Conservation (phyloP, 2,329 filamentous ascomycete species). For the Cordyceps fumosorosea region DNA sequence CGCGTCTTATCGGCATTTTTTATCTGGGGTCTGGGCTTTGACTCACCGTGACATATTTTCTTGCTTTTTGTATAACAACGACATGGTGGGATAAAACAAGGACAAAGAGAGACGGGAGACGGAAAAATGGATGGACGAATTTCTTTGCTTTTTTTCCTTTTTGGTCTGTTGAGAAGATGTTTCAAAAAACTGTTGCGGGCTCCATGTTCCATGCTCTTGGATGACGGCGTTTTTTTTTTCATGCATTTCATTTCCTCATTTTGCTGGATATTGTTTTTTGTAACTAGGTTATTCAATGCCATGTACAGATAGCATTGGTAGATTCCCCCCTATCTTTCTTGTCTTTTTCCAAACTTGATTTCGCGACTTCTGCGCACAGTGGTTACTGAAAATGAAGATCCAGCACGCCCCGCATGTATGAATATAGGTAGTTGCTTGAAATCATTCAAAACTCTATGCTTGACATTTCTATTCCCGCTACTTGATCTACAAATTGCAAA, state of each 20-base stretch:
- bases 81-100: not conserved
- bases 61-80: not conserved
- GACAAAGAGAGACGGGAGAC: not conserved
- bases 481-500: not conserved
- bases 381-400: no score
- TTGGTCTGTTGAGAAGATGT: not conserved
- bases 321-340: not conserved
- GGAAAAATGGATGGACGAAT: not conserved
- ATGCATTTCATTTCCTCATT: not conserved
- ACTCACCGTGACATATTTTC: not conserved
- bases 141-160: not conserved
- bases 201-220: not conserved
- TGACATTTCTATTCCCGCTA: no score
- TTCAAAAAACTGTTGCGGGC: not conserved
- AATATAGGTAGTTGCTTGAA: no score
- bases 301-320: constrained; percentile 10
- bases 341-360: not conserved
- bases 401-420: no score
- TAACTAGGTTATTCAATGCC: not conserved
- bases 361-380: no score
- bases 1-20: not conserved
- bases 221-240: constrained; percentile 2
- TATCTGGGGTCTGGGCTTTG: not conserved
- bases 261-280: not conserved
- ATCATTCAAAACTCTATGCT: no score